A percentile compares a stretch with the other conserved stretches of the same genome.
phyloP scores from a whole-genome alignment of 805 yeast genomes.

The Wickerhamomyces ciferrii region DNA sequence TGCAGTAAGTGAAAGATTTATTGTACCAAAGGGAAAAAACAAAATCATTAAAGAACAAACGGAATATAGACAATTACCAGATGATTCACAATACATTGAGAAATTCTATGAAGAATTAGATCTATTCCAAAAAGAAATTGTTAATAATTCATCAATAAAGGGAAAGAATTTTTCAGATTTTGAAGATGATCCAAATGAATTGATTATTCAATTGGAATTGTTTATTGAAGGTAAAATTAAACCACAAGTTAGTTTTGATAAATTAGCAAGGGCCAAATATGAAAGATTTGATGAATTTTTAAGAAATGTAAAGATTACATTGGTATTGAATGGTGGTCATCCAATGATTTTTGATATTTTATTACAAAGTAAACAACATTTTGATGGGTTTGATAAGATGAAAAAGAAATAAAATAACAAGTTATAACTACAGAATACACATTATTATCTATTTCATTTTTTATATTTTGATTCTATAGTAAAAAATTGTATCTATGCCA shows the following conservation, averaged over 20 bases:
- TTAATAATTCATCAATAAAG: slow-evolving; percentile 13
- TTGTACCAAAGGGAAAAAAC: slow-evolving; percentile 1
- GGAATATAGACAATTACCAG: slow-evolving; percentile 44
- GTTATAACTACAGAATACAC: no score
- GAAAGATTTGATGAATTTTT: slow-evolving; percentile 31
- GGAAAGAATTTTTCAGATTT: slow-evolving; percentile 31
- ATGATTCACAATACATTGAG: slow-evolving; percentile 46
- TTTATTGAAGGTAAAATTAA: slow-evolving; percentile 28
- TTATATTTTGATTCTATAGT: background rate
- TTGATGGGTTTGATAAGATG: background rate
- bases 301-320: slow-evolving; percentile 35
- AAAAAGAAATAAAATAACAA: background rate
- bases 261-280: slow-evolving; percentile 3
- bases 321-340: slow-evolving; percentile 52
- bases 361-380: background rate
- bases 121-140: slow-evolving; percentile 26
- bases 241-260: slow-evolving; percentile 5
- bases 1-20: background rate
- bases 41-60: slow-evolving; percentile 20
- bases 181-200: slow-evolving; percentile 29
- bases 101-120: slow-evolving; percentile 40
- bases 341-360: slow-evolving; percentile 54
- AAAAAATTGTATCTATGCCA: no score
- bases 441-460: background rate
- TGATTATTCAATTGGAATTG: slow-evolving; percentile 33